A percentile compares a stretch with the other conserved stretches of the same genome.
Evolutionary conservation across 345 rosid species (phyloP).

Genomic region (Garcia nutans): DNA sequence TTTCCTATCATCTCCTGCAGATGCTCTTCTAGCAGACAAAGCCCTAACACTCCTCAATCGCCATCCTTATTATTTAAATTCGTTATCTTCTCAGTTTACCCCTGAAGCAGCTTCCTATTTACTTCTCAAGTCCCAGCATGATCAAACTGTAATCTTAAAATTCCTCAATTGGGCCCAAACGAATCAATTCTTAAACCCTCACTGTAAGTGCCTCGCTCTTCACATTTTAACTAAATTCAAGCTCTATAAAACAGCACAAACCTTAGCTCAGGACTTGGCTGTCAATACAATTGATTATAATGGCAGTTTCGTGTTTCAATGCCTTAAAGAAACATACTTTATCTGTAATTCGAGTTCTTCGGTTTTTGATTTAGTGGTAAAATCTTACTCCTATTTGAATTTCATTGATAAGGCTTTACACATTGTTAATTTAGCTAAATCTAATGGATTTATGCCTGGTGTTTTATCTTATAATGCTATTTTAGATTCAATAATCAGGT

Average conservation of each 20-base stretch:
- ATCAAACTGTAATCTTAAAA: conserved; percentile 48
- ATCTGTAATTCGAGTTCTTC: conserved; percentile 68
- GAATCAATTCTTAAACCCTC: conserved; percentile 60
- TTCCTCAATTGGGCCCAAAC: conserved; percentile 72
- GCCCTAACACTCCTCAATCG: conserved; percentile 58
- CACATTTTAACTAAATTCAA: conserved; percentile 81
- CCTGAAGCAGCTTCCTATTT: conserved; percentile 61
- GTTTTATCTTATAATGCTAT: conserved; percentile 80
- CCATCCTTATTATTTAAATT: conserved; percentile 59
- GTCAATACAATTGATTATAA: conserved; percentile 31
- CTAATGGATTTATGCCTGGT: conserved; percentile 90
- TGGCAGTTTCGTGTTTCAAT: conserved; percentile 56
- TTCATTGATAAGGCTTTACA: conserved; percentile 60
- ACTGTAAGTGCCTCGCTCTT: conserved; percentile 68
- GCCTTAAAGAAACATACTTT: conserved; percentile 59
- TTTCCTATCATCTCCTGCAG: conserved; percentile 37
- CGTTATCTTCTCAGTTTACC: conserved; percentile 57
- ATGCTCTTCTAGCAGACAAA: conserved; percentile 50
- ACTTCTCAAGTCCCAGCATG: conserved; percentile 62
- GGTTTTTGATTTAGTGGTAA: conserved; percentile 83
- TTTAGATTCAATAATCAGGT: conserved; percentile 67
- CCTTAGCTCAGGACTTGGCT: conserved; percentile 68
- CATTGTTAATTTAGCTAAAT: conserved; percentile 54
- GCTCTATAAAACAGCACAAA: conserved; percentile 74
- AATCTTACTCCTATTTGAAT: conserved; percentile 61